A percentile compares a stretch with the other conserved stretches of the same genome.
Evolutionary conservation across 129 eudicot species (phyloP).

Genomic region (Pittosporum tobira): DNA sequence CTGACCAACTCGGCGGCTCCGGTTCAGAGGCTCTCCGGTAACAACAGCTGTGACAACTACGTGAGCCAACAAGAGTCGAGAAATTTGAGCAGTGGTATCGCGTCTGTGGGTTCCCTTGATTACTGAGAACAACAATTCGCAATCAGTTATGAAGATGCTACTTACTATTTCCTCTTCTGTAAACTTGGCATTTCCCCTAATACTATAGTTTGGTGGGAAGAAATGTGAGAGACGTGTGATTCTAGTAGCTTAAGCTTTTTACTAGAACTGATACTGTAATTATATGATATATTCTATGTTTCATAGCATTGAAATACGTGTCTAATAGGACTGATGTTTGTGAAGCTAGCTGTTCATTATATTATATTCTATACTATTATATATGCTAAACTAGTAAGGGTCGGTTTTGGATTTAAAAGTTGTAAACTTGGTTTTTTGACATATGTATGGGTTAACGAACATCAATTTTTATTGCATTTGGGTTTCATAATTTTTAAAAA

Average conservation of each 20-base stretch:
- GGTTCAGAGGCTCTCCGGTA: conserved; percentile 27
- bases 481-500: too few species aligned
- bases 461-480: too few species aligned
- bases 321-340: conserved; percentile 6
- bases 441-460: too few species aligned
- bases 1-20: conserved; percentile 49
- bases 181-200: conserved; percentile 17
- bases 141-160: conserved; percentile 10
- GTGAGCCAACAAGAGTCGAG: conserved; percentile 38
- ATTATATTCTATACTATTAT: too few species aligned
- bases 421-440: too few species aligned
- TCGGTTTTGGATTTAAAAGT: too few species aligned
- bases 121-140: conserved; percentile 37
- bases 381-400: too few species aligned
- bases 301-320: conserved; percentile 3
- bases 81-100: conserved; percentile 43
- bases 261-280: conserved; percentile 26
- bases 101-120: conserved; percentile 66
- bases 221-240: conserved; percentile 18
- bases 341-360: not conserved
- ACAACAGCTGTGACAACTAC: conserved; percentile 35
- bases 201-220: conserved; percentile 10
- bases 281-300: conserved; percentile 15
- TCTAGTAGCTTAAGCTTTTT: conserved; percentile 23
- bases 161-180: conserved; percentile 11